These are phyloP conservation scores for Penicillium sp. DNA, from an alignment of 2,329 filamentous ascomycete species.

Conservation along the genomic window DNA sequence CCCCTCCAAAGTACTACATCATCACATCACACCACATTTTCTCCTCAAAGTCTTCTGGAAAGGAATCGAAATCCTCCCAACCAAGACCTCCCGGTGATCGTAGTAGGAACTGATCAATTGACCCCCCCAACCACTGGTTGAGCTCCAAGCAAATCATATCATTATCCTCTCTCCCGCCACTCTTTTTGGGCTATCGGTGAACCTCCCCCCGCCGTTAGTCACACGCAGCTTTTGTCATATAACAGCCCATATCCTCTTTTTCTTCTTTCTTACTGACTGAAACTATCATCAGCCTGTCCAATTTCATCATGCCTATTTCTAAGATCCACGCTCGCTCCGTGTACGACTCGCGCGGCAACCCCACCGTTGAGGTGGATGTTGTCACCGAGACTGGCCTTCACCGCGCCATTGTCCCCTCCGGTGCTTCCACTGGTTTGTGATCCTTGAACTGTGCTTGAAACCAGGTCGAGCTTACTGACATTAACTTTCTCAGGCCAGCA, in stretches of 20 bases:
- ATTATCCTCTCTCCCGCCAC: slow-evolving; percentile 21
- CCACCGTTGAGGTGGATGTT: slow-evolving; percentile 96
- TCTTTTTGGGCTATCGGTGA: slow-evolving; percentile 45
- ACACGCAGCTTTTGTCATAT: slow-evolving; percentile 23
- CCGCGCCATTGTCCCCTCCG: slow-evolving; percentile 95
- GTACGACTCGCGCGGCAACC: slow-evolving; percentile 98
- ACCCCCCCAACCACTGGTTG: slow-evolving; percentile 17
- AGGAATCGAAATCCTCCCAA: slow-evolving; percentile 3
- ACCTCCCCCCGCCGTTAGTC: slow-evolving; percentile 37
- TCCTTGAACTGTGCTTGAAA: not conserved
- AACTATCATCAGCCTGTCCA: slow-evolving; percentile 24
- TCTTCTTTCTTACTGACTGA: slow-evolving; percentile 28
- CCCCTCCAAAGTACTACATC: not conserved
- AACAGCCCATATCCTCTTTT: slow-evolving; percentile 16
- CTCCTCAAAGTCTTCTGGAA: slow-evolving; percentile 7
- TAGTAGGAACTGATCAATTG: slow-evolving; percentile 19
- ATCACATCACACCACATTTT: slow-evolving; percentile 21
- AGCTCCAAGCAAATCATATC: slow-evolving; percentile 23
- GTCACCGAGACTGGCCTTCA: slow-evolving; percentile 95
- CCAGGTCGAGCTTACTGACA: slow-evolving; percentile 21
- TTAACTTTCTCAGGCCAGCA: slow-evolving; percentile 66
- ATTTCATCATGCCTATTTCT: slow-evolving; percentile 75
- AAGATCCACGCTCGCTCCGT: slow-evolving; percentile 91
- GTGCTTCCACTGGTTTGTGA: slow-evolving; percentile 83
- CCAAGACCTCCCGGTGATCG: slow-evolving; percentile 15